Percentiles rank a stretch among this genome's conserved stretches.
Evolutionary conservation across 768 basidiomycete genomes (phyloP).

Genomic region (Epithele typhae): DNA sequence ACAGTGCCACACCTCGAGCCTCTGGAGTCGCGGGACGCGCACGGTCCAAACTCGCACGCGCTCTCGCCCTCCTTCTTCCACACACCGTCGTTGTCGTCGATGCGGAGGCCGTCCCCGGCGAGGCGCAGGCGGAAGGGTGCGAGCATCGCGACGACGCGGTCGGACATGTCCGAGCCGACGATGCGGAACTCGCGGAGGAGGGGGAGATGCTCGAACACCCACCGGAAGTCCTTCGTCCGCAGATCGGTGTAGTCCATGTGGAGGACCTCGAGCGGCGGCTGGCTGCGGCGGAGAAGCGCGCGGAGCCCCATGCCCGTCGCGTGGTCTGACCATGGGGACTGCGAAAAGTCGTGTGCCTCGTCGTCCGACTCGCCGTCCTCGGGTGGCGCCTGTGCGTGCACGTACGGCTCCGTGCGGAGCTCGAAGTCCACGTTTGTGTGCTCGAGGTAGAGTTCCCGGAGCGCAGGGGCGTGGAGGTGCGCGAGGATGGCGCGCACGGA

Average conservation of each 20-base stretch:
- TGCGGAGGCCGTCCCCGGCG: slow-evolving; percentile 1
- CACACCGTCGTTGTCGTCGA: slow-evolving; percentile 3
- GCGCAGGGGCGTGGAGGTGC: slow-evolving; percentile 54
- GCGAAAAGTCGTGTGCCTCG: slow-evolving; percentile 69
- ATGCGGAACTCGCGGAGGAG: slow-evolving; percentile 63
- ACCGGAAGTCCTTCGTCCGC: slow-evolving; percentile 77
- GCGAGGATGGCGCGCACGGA: slow-evolving; percentile 63
- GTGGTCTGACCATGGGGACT: slow-evolving; percentile 71
- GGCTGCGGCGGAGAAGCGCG: slow-evolving; percentile 52
- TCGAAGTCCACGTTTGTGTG: slow-evolving; percentile 63
- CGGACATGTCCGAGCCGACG: slow-evolving; percentile 78
- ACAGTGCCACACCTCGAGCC: slow-evolving; percentile 55
- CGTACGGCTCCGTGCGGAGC: slow-evolving; percentile 22
- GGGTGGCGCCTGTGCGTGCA: slow-evolving; percentile 15
- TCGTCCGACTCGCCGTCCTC: slow-evolving; percentile 74
- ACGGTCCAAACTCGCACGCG: slow-evolving; percentile 26
- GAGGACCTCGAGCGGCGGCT: slow-evolving; percentile 59
- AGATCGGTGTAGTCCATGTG: slow-evolving; percentile 82
- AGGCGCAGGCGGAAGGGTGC: slow-evolving; percentile 31
- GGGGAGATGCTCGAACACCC: slow-evolving; percentile 54
- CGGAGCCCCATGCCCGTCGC: slow-evolving; percentile 81
- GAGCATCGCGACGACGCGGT: slow-evolving; percentile 61
- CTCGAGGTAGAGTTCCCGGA: slow-evolving; percentile 57
- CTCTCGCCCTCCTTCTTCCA: slow-evolving; percentile 13
- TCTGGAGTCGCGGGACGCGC: slow-evolving; percentile 51